A percentile compares a stretch with the other conserved stretches of the same genome.
These are phyloP conservation scores for Jackrogersella multiformis DNA, from an alignment of 495 filamentous ascomycete genomes.

Conservation along the genomic window DNA sequence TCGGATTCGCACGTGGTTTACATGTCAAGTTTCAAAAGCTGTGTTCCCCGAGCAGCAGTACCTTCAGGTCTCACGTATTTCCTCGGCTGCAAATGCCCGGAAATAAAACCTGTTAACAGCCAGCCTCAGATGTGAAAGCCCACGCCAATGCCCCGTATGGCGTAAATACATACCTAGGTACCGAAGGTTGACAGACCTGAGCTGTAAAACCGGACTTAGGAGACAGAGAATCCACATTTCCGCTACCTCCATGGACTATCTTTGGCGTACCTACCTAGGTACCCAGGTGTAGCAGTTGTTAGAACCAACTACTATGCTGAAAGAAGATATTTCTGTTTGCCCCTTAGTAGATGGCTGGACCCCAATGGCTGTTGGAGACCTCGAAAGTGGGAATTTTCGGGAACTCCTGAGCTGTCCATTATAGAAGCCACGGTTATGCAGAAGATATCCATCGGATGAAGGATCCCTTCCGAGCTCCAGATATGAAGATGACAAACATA, in stretches of 20 bases:
- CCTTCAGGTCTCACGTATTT: constrained; percentile 3
- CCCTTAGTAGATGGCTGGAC: background rate
- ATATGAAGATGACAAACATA: constrained; percentile 11
- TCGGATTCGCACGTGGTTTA: background rate
- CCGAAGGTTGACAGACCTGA: constrained; percentile 15
- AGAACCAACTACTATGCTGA: background rate
- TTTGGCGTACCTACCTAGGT: background rate
- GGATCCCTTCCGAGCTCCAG: background rate
- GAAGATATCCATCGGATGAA: constrained; percentile 6
- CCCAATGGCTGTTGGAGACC: background rate
- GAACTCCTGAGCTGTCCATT: background rate
- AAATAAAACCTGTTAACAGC: constrained; percentile 12
- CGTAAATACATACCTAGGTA: background rate
- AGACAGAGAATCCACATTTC: constrained; percentile 8
- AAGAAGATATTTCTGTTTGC: constrained; percentile 1
- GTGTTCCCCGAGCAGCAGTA: constrained; percentile 11
- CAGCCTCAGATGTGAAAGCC: background rate
- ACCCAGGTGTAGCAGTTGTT: background rate
- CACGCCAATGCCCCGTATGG: constrained; percentile 5
- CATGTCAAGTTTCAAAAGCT: constrained; percentile 2
- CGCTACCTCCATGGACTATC: background rate
- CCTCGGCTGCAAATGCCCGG: constrained; percentile 3
- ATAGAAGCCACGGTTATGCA: background rate
- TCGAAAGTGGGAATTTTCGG: background rate
- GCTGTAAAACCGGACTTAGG: constrained; percentile 9